Percentiles rank a stretch among this genome's conserved stretches.
Conservation (phyloP, 2,329 filamentous ascomycete species). For the Blastomyces parvus region DNA sequence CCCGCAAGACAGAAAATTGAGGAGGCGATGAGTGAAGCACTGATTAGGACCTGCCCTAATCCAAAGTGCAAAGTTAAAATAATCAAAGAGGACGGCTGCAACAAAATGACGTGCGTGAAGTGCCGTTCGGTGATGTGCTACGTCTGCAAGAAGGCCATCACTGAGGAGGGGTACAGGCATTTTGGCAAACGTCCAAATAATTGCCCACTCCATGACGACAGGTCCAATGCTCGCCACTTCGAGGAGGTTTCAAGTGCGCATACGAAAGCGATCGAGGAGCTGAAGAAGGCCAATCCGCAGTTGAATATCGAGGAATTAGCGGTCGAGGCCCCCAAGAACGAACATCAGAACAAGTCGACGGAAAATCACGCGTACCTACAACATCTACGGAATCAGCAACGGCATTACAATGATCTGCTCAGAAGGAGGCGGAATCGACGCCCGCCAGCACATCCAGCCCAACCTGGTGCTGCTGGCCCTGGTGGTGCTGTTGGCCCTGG, state of each 20-base stretch:
- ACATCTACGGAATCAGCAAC: background rate
- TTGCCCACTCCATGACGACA: slow-evolving; percentile 60
- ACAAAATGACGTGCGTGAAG: slow-evolving; percentile 68
- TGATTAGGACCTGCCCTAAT: slow-evolving; percentile 60
- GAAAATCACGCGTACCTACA: background rate
- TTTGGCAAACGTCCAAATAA: slow-evolving; percentile 41
- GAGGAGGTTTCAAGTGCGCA: slow-evolving; percentile 56
- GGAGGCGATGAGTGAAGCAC: slow-evolving; percentile 71
- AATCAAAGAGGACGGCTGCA: slow-evolving; percentile 70
- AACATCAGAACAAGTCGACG: background rate
- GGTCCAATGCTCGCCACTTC: slow-evolving; percentile 46
- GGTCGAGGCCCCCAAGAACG: slow-evolving; percentile 40
- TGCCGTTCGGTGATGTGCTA: slow-evolving; percentile 46
- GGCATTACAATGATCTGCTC: background rate
- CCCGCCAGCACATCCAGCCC: background rate
- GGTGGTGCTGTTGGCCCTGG: background rate
- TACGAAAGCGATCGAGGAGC: slow-evolving; percentile 45
- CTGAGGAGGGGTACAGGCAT: slow-evolving; percentile 55
- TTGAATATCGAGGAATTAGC: slow-evolving; percentile 50
- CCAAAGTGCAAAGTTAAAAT: slow-evolving; percentile 59
- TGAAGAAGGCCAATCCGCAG: slow-evolving; percentile 51
- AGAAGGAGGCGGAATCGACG: background rate
- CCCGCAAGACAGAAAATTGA: slow-evolving; percentile 60
- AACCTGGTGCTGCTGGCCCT: background rate
- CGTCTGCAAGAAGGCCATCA: slow-evolving; percentile 53